Evolutionary conservation across 2,329 filamentous ascomycete species (phyloP).

Genomic region (Helotiales sp.): DNA sequence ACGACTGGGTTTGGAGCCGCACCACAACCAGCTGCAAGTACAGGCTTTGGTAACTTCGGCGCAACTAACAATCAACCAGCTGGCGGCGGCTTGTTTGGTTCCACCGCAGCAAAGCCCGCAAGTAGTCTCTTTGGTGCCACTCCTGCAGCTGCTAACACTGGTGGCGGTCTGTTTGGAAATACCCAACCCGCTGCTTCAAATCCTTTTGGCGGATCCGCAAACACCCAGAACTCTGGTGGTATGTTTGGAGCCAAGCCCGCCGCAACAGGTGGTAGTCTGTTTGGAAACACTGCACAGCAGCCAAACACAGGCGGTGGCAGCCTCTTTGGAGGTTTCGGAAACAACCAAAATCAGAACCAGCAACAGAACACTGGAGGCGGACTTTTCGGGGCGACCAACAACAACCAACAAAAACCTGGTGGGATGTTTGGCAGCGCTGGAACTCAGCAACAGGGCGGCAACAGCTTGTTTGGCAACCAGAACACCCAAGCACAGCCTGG

Average conservation of each 20-base stretch:
- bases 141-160: slow-evolving; percentile 39
- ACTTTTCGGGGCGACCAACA: slow-evolving; percentile 58
- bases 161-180: slow-evolving; percentile 47
- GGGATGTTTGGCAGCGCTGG: slow-evolving; percentile 53
- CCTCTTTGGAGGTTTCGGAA: slow-evolving; percentile 44
- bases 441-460: slow-evolving; percentile 49
- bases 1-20: slow-evolving; percentile 45
- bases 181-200: slow-evolving; percentile 41
- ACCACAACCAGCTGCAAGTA: slow-evolving; percentile 47
- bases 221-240: slow-evolving; percentile 39
- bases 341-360: slow-evolving; percentile 45
- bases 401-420: slow-evolving; percentile 60
- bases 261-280: slow-evolving; percentile 47
- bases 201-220: slow-evolving; percentile 40
- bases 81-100: slow-evolving; percentile 40
- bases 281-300: slow-evolving; percentile 44
- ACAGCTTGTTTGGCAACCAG: slow-evolving; percentile 58
- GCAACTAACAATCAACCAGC: slow-evolving; percentile 46
- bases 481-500: slow-evolving; percentile 34
- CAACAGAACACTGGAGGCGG: slow-evolving; percentile 49
- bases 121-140: slow-evolving; percentile 48
- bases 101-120: slow-evolving; percentile 48
- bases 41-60: slow-evolving; percentile 50
- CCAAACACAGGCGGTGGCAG: slow-evolving; percentile 48
- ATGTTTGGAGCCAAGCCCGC: slow-evolving; percentile 37